These are phyloP conservation scores for Beauveria caledonica DNA, from an alignment of 2,329 filamentous ascomycete species.

Conservation along the genomic window DNA sequence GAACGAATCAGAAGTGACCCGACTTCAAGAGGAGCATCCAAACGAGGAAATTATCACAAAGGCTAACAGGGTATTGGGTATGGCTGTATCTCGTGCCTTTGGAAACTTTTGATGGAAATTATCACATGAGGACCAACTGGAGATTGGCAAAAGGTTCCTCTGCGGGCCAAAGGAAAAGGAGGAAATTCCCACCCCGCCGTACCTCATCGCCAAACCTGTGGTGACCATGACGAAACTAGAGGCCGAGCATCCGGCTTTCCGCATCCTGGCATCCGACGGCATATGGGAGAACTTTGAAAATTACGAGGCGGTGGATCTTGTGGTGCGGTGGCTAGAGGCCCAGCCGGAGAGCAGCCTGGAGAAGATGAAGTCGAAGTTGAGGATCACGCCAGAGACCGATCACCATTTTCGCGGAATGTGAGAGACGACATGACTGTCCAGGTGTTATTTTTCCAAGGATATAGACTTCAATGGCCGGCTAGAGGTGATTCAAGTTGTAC, in stretches of 20 bases:
- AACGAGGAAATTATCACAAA: slow-evolving; percentile 42
- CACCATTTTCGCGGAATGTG: slow-evolving; percentile 52
- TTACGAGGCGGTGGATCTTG: slow-evolving; percentile 44
- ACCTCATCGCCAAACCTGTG: slow-evolving; percentile 56
- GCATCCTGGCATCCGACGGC: slow-evolving; percentile 52
- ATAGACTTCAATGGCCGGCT: background rate
- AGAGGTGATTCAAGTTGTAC: too few species aligned
- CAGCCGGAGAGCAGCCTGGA: background rate
- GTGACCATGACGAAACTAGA: slow-evolving; percentile 47
- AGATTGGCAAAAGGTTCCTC: slow-evolving; percentile 35
- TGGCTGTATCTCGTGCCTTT: slow-evolving; percentile 50
- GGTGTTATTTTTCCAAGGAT: slow-evolving; percentile 46
- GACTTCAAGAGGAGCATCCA: slow-evolving; percentile 47
- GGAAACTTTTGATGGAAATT: slow-evolving; percentile 58
- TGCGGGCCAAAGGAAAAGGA: slow-evolving; percentile 21
- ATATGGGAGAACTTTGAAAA: slow-evolving; percentile 50
- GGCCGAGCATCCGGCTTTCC: slow-evolving; percentile 33
- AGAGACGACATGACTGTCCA: slow-evolving; percentile 72
- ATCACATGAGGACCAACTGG: slow-evolving; percentile 31
- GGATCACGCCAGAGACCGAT: slow-evolving; percentile 27
- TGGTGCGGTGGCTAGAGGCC: slow-evolving; percentile 37
- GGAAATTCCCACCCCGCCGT: slow-evolving; percentile 45
- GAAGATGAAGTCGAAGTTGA: background rate
- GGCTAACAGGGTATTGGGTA: slow-evolving; percentile 48
- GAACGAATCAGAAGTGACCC: slow-evolving; percentile 43